Percentiles rank a stretch among this genome's conserved stretches.
Evolutionary conservation across 2,329 filamentous ascomycete species (phyloP).

Genomic region (Magnaporthiopsis incrustans): DNA sequence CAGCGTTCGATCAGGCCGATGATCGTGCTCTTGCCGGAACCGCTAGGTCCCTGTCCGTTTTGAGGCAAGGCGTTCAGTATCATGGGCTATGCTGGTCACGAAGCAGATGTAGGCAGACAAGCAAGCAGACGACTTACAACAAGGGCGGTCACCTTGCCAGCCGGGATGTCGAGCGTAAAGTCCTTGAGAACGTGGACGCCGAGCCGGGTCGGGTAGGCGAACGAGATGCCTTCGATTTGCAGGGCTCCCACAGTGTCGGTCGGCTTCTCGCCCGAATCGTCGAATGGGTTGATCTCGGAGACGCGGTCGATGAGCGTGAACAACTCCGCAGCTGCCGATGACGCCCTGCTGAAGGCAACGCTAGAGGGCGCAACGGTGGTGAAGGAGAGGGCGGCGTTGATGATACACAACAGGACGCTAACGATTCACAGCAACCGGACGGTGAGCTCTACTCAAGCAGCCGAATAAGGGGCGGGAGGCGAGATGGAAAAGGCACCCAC

Average conservation of each 20-base stretch:
- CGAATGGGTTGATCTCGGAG: slow-evolving; percentile 29
- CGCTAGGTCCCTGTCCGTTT: slow-evolving; percentile 23
- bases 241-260: slow-evolving; percentile 24
- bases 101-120: background rate
- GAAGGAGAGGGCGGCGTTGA: slow-evolving; percentile 28
- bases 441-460: background rate
- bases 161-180: slow-evolving; percentile 33
- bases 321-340: slow-evolving; percentile 26
- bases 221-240: slow-evolving; percentile 31
- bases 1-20: slow-evolving; percentile 31
- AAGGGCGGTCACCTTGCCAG: slow-evolving; percentile 35
- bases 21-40: slow-evolving; percentile 32
- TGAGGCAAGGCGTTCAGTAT: background rate
- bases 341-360: slow-evolving; percentile 30
- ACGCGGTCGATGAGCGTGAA: slow-evolving; percentile 29
- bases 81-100: too few species aligned
- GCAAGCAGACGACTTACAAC: slow-evolving; percentile 21
- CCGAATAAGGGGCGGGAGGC: background rate
- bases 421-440: background rate
- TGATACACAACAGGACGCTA: slow-evolving; percentile 30
- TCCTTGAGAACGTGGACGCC: slow-evolving; percentile 31
- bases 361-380: slow-evolving; percentile 28
- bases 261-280: slow-evolving; percentile 22
- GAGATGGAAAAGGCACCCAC: background rate
- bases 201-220: slow-evolving; percentile 37